phyloP scores from a whole-genome alignment of 1,284 basidiomycete species.

The Amylostereum chailletii region DNA sequence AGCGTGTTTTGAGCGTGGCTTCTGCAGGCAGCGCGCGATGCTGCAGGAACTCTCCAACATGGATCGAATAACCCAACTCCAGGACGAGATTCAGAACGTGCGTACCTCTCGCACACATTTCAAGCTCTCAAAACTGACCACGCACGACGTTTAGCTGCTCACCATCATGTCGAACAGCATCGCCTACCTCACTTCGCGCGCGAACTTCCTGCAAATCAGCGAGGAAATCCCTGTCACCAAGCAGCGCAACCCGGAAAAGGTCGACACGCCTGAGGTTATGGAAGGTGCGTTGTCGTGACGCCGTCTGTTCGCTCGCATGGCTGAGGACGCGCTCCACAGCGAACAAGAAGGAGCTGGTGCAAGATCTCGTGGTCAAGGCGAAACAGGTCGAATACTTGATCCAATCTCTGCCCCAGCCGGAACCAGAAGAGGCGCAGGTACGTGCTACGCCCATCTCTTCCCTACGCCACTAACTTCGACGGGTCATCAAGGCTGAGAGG shows the following conservation, averaged over 20 bases:
- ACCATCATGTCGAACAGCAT: constrained; percentile 76
- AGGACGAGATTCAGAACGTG: constrained; percentile 81
- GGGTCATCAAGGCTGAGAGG: background rate
- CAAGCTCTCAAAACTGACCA: background rate
- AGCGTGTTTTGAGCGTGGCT: constrained; percentile 1
- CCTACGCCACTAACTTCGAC: background rate
- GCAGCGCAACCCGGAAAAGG: constrained; percentile 59
- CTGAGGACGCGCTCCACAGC: constrained; percentile 28
- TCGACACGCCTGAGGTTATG: constrained; percentile 59
- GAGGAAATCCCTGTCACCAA: constrained; percentile 69
- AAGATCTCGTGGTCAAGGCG: constrained; percentile 72
- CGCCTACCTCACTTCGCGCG: constrained; percentile 62
- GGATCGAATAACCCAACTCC: constrained; percentile 83
- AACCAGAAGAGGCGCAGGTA: constrained; percentile 66
- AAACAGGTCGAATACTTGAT: constrained; percentile 81
- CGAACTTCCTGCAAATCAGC: constrained; percentile 68
- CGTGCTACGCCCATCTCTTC: constrained; percentile 9
- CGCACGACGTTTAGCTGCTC: constrained; percentile 44
- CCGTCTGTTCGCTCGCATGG: background rate
- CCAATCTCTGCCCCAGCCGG: constrained; percentile 64
- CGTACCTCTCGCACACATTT: constrained; percentile 10
- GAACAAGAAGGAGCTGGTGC: constrained; percentile 72
- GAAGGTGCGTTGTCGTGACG: constrained; percentile 34
- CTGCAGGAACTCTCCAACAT: constrained; percentile 82
- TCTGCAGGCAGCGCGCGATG: constrained; percentile 45